Conservation (phyloP, 129 eudicot species). For the Flaveria linearis region DNA sequence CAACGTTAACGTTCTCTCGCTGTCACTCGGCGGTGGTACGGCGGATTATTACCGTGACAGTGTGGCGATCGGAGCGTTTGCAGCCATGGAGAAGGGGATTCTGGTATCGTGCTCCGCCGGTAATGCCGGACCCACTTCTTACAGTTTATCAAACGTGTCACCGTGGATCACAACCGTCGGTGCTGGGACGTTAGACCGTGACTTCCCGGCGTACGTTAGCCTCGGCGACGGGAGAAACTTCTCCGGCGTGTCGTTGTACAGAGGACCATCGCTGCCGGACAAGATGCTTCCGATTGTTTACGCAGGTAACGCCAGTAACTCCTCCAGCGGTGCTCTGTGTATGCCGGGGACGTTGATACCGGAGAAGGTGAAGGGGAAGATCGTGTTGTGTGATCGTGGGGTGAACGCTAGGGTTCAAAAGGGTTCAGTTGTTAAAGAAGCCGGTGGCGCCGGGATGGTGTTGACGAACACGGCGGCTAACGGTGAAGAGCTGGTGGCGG, state of each 20-base stretch:
- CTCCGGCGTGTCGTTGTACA: slow-evolving; percentile 80
- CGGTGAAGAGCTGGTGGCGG: slow-evolving; percentile 95
- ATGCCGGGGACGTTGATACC: slow-evolving; percentile 79
- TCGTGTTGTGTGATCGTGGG: slow-evolving; percentile 92
- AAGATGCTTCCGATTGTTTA: slow-evolving; percentile 73
- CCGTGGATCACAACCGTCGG: slow-evolving; percentile 99
- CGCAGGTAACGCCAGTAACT: slow-evolving; percentile 82
- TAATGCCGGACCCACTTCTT: slow-evolving; percentile 87
- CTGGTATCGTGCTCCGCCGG: slow-evolving; percentile 89
- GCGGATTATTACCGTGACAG: slow-evolving; percentile 84
- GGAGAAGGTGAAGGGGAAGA: slow-evolving; percentile 73
- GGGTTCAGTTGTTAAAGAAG: slow-evolving; percentile 80
- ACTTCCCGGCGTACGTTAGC: slow-evolving; percentile 88
- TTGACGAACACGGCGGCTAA: slow-evolving; percentile 91
- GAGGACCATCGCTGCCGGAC: slow-evolving; percentile 52
- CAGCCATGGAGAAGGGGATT: slow-evolving; percentile 91
- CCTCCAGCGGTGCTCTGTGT: slow-evolving; percentile 76
- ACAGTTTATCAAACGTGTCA: slow-evolving; percentile 78
- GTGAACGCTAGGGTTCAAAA: slow-evolving; percentile 87
- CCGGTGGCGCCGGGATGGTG: slow-evolving; percentile 93
- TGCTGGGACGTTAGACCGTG: slow-evolving; percentile 95
- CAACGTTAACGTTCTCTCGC: slow-evolving; percentile 69
- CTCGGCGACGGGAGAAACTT: slow-evolving; percentile 73
- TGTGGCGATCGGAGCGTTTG: slow-evolving; percentile 85
- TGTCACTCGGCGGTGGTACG: slow-evolving; percentile 89